phyloP scores from a whole-genome alignment of 176 grass and related monocot genomes.

The Juncus effusus region DNA sequence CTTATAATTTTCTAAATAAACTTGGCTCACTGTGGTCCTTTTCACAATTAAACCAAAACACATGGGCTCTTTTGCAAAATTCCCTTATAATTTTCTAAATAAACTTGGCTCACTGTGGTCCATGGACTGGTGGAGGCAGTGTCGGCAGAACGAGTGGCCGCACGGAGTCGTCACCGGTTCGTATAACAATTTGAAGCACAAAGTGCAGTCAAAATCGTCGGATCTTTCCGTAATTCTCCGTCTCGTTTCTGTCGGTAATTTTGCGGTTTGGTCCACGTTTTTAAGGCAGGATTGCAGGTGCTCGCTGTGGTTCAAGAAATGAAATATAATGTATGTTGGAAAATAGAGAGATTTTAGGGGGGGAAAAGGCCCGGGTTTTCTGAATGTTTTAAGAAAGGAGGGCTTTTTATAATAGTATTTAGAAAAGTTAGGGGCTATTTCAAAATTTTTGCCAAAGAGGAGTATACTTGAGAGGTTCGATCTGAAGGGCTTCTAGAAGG shows the following conservation, averaged over 20 bases:
- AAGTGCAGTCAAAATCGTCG: constrained; percentile 94
- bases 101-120: constrained; percentile 69
- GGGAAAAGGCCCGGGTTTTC: not conserved
- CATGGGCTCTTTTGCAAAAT: too few relatives aligned
- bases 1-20: not conserved
- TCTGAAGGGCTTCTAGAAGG: constrained; percentile 83
- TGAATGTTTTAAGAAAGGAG: constrained; percentile 11
- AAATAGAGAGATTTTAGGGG: not conserved
- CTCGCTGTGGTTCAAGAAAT: constrained; percentile 46
- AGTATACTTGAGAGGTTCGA: constrained; percentile 81
- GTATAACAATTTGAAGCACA: constrained; percentile 91
- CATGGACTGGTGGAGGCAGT: constrained; percentile 92
- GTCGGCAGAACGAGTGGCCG: constrained; percentile 97
- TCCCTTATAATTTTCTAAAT: constrained; percentile 9
- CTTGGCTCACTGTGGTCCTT: too few relatives aligned
- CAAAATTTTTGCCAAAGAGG: constrained; percentile 6
- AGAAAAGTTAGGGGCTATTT: not conserved
- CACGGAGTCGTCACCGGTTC: constrained; percentile 99
- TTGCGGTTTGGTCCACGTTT: constrained; percentile 58
- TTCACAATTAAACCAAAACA: too few relatives aligned
- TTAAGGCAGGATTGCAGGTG: constrained; percentile 61
- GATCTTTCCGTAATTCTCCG: constrained; percentile 50
- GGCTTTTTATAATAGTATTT: constrained; percentile 13
- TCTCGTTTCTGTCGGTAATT: constrained; percentile 49
- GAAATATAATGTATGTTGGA: constrained; percentile 15